These are phyloP conservation scores for Delonix regia DNA, from an alignment of 306 rosid species.

Conservation along the genomic window DNA sequence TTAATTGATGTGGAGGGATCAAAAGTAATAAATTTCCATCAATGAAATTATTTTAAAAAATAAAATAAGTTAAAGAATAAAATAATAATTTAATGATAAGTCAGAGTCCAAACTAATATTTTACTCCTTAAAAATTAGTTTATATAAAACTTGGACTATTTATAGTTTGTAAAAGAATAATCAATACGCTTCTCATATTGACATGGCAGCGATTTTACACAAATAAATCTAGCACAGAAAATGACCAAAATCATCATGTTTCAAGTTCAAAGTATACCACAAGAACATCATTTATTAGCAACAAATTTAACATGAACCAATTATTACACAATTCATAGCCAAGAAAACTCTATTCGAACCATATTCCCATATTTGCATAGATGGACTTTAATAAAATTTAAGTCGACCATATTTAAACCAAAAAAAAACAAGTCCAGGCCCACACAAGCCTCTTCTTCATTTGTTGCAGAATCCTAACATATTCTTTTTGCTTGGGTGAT, in stretches of 20 bases:
- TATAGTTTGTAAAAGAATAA: background rate
- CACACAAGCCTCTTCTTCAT: background rate
- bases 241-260: background rate
- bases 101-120: too few relatives aligned
- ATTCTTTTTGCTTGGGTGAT: background rate
- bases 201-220: too few relatives aligned
- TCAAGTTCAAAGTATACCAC: background rate
- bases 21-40: too few relatives aligned
- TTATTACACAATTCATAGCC: constrained; percentile 4
- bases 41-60: too few relatives aligned
- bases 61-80: too few relatives aligned
- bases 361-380: background rate
- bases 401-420: background rate
- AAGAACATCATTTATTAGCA: too few relatives aligned
- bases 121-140: background rate
- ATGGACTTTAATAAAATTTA: too few relatives aligned
- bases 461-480: background rate
- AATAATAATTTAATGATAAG: too few relatives aligned
- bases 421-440: too few relatives aligned
- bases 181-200: too few relatives aligned
- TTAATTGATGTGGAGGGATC: too few relatives aligned
- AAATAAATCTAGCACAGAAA: background rate
- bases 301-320: background rate
- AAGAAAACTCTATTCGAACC: background rate
- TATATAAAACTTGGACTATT: background rate